Evolutionary conservation across 148 eudicot genomes (phyloP).

Genomic region (Chenopodium berlandieri): DNA sequence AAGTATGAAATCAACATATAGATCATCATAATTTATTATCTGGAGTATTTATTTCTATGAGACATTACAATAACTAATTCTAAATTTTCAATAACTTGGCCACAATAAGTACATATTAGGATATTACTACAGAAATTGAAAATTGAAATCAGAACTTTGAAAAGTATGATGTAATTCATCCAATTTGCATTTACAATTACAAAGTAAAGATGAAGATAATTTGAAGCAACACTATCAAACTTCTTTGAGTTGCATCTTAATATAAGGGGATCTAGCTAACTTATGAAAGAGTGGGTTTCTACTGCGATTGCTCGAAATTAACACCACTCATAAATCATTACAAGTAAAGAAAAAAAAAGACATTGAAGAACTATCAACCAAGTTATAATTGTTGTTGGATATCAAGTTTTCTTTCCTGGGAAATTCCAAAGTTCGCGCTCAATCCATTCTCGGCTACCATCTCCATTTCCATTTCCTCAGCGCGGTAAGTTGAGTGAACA

Average conservation of each 20-base stretch:
- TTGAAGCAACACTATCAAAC: not conserved
- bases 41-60: too few relatives aligned
- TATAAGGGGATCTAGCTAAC: not conserved
- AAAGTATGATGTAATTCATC: not conserved
- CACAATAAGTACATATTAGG: too few relatives aligned
- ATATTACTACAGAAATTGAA: too few relatives aligned
- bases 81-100: too few relatives aligned
- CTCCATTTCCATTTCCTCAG: conserved; percentile 41
- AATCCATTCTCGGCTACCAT: conserved; percentile 27
- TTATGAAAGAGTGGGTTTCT: not conserved
- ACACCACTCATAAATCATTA: not conserved
- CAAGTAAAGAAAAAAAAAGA: too few relatives aligned
- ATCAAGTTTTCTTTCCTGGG: conserved; percentile 45
- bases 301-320: not conserved
- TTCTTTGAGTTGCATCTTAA: not conserved
- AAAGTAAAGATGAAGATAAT: not conserved
- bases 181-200: not conserved
- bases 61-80: too few relatives aligned
- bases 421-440: conserved; percentile 19
- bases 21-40: too few relatives aligned
- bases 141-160: not conserved
- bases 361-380: not conserved
- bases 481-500: conserved; percentile 66
- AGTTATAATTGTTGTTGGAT: conserved; percentile 33
- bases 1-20: too few relatives aligned